These are phyloP conservation scores for Punica granatum DNA, from an alignment of 345 rosid genomes.

Conservation along the genomic window DNA sequence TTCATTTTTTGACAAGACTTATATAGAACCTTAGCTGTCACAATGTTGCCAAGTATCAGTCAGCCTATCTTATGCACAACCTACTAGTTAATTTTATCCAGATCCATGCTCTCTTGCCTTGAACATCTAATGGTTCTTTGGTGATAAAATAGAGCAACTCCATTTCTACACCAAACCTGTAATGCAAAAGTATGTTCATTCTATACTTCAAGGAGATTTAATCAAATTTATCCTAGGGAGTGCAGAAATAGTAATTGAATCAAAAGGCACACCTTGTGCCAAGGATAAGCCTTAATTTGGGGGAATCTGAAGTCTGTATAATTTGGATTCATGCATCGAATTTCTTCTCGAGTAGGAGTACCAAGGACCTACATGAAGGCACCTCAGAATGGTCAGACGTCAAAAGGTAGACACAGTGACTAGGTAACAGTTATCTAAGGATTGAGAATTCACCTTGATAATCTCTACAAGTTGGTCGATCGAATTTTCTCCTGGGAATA, in stretches of 20 bases:
- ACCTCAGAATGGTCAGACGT: conserved; percentile 10
- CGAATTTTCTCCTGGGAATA: conserved; percentile 75
- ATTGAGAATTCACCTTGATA: conserved; percentile 42
- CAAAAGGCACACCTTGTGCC: conserved; percentile 62
- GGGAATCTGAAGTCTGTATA: conserved; percentile 80
- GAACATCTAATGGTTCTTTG: neutral
- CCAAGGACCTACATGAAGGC: conserved; percentile 59
- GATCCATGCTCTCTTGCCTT: neutral
- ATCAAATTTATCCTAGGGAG: neutral
- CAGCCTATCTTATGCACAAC: neutral
- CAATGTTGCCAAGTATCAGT: neutral
- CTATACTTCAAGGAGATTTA: neutral
- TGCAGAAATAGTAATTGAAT: neutral
- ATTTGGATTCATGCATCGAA: conserved; percentile 83
- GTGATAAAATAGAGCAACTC: neutral
- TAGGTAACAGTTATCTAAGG: neutral
- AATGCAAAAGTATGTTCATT: neutral
- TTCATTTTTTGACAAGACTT: neutral
- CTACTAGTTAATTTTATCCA: neutral
- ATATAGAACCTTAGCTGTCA: neutral
- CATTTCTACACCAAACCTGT: neutral
- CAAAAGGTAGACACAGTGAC: conserved; percentile 6
- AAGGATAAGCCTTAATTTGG: conserved; percentile 73
- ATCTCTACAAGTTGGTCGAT: conserved; percentile 89
- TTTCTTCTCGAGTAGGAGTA: conserved; percentile 86